Percentiles rank a stretch among this genome's conserved stretches.
Conservation (phyloP, 371 early-diverging fungal species). For the Nematocida displodere region DNA sequence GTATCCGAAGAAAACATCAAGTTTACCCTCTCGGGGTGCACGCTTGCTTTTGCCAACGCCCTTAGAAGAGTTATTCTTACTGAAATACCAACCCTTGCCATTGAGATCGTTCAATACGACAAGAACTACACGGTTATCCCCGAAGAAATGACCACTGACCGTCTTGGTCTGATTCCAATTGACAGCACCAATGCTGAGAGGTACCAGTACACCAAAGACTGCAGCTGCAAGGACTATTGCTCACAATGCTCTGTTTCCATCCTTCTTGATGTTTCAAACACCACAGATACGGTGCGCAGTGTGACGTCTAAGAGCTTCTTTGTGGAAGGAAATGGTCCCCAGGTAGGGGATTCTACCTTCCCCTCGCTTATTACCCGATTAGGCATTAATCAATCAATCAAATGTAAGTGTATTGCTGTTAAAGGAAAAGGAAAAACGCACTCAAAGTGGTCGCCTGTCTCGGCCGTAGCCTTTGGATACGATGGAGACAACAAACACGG, state of each 20-base stretch:
- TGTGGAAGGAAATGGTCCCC: neutral
- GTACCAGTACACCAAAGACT: conserved; percentile 43
- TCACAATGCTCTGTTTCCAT: conserved; percentile 35
- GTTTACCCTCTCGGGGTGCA: conserved; percentile 15
- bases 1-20: conserved; percentile 43
- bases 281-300: neutral
- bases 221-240: conserved; percentile 48
- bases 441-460: conserved; percentile 93
- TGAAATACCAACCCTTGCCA: conserved; percentile 96
- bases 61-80: conserved; percentile 86
- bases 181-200: conserved; percentile 42
- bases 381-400: conserved; percentile 44
- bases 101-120: conserved; percentile 88
- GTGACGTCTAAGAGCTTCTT: conserved; percentile 42
- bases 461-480: conserved; percentile 28
- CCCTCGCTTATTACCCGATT: conserved; percentile 38
- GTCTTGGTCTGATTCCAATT: conserved; percentile 91
- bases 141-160: conserved; percentile 94
- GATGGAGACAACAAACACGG: conserved; percentile 86
- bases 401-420: conserved; percentile 40
- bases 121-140: conserved; percentile 87
- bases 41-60: conserved; percentile 74
- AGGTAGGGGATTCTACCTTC: conserved; percentile 34
- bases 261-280: conserved; percentile 28
- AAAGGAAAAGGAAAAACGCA: conserved; percentile 76